Evolutionary conservation across 2,329 filamentous ascomycete species (phyloP).

Genomic region (Penicillium capsulatum): DNA sequence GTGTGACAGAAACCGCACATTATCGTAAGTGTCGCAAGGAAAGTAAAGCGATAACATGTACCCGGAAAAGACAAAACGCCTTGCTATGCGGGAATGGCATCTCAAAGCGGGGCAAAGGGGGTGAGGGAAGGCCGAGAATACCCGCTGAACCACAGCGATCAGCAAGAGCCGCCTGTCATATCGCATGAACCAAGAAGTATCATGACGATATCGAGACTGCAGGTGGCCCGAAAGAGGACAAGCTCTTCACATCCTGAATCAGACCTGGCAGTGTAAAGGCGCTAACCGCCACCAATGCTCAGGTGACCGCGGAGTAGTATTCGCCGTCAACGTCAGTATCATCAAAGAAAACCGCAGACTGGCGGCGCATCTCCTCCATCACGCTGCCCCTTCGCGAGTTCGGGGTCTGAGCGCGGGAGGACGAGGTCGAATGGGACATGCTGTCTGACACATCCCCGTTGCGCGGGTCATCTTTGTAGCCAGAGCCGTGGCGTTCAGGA

Average conservation of each 20-base stretch:
- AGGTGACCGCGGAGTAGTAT: conserved; percentile 22
- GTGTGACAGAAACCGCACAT: too few relatives aligned
- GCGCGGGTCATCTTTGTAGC: conserved; percentile 22
- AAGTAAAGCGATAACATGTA: too few relatives aligned
- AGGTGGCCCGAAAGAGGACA: conserved; percentile 14
- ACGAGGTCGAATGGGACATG: conserved; percentile 20
- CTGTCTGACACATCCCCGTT: conserved; percentile 22
- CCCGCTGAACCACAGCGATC: conserved; percentile 3
- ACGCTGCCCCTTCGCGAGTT: conserved; percentile 28
- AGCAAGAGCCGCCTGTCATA: conserved; percentile 19
- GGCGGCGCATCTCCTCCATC: conserved; percentile 44
- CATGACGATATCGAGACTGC: conserved; percentile 17
- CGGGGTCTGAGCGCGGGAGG: conserved; percentile 22
- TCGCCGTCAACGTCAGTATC: conserved; percentile 36
- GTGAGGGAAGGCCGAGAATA: conserved; percentile 1
- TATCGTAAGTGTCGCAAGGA: too few relatives aligned
- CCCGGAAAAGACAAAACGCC: too few relatives aligned
- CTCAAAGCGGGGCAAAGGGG: neutral
- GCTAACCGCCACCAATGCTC: conserved; percentile 15
- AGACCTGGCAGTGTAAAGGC: conserved; percentile 5
- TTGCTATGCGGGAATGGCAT: neutral
- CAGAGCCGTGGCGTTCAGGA: conserved; percentile 22
- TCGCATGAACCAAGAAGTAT: conserved; percentile 5
- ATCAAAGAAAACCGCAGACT: conserved; percentile 47
- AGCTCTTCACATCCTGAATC: conserved; percentile 8